Percentiles rank a stretch among this genome's conserved stretches.
Conservation (phyloP, 164 flowering plant species). For the Kingdonia uniflora region DNA sequence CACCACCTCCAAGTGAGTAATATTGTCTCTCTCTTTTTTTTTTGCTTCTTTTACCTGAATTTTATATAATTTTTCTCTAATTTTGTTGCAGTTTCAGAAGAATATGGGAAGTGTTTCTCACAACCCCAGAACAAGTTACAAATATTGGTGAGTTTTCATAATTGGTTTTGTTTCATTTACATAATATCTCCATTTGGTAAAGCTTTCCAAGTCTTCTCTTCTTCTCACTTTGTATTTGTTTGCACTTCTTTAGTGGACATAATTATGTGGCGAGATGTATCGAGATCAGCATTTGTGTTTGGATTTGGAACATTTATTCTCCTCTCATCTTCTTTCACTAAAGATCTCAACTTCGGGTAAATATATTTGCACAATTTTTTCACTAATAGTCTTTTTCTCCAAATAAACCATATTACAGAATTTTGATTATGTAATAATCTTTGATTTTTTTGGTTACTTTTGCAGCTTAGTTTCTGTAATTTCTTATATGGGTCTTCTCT, state of each 20-base stretch:
- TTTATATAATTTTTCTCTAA: background rate
- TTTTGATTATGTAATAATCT: background rate
- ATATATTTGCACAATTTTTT: background rate
- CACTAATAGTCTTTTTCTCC: background rate
- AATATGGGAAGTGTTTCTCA: constrained; percentile 16
- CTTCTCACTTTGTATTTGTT: background rate
- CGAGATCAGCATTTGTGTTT: constrained; percentile 72
- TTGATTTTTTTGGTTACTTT: constrained; percentile 2
- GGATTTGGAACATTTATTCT: constrained; percentile 67
- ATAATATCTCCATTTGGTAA: background rate
- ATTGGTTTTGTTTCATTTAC: background rate
- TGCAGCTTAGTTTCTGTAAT: constrained; percentile 75
- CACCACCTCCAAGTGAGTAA: constrained; percentile 22
- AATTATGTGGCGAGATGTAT: constrained; percentile 86
- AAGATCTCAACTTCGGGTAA: constrained; percentile 76
- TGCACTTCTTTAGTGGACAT: constrained; percentile 49
- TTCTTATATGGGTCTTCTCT: constrained; percentile 70
- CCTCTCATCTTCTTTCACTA: constrained; percentile 69
- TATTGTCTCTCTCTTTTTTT: background rate
- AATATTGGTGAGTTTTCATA: constrained; percentile 42
- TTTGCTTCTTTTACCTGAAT: background rate
- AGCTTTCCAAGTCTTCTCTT: background rate
- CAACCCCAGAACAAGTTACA: constrained; percentile 45
- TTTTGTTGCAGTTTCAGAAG: constrained; percentile 20
- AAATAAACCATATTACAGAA: background rate